These are phyloP conservation scores for Kodamaea sp. DNA, from an alignment of 1,139 yeast genomes.

Conservation along the genomic window DNA sequence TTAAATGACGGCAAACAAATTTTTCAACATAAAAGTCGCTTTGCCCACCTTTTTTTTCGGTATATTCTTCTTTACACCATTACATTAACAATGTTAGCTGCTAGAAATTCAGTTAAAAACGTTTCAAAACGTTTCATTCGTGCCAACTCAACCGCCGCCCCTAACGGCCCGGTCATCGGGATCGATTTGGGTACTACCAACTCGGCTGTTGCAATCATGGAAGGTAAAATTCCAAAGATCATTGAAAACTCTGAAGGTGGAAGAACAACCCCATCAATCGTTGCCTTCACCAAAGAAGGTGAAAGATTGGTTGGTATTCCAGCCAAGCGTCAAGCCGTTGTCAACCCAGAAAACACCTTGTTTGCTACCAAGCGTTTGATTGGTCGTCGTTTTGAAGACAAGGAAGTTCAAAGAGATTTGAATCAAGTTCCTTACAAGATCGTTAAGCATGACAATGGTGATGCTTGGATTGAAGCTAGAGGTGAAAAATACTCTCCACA, in stretches of 20 bases:
- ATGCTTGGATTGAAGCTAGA: slow-evolving; percentile 98
- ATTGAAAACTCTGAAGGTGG: slow-evolving; percentile 99
- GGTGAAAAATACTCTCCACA: slow-evolving; percentile 94
- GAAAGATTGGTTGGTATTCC: slow-evolving; percentile 97
- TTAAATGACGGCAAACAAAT: slow-evolving; percentile 9
- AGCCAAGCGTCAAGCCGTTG: slow-evolving; percentile 98
- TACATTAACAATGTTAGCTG: slow-evolving; percentile 37
- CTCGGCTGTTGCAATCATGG: slow-evolving; percentile 98
- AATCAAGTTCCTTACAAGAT: slow-evolving; percentile 97
- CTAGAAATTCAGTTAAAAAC: slow-evolving; percentile 40
- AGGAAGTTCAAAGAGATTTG: slow-evolving; percentile 94
- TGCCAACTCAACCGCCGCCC: slow-evolving; percentile 52
- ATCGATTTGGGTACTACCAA: slow-evolving; percentile 99
- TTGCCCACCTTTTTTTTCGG: background rate
- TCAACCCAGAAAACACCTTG: slow-evolving; percentile 95
- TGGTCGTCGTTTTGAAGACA: slow-evolving; percentile 96
- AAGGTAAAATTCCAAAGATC: slow-evolving; percentile 94
- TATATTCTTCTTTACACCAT: background rate
- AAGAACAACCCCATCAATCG: slow-evolving; percentile 97
- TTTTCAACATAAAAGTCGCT: slow-evolving; percentile 9
- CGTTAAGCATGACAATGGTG: slow-evolving; percentile 93
- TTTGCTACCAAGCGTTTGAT: slow-evolving; percentile 98
- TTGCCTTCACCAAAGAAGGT: slow-evolving; percentile 91
- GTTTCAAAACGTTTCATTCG: slow-evolving; percentile 45
- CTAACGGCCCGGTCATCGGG: slow-evolving; percentile 85